Conservation (phyloP, 78 protist genomes). For the Diacronema lutheri region DNA sequence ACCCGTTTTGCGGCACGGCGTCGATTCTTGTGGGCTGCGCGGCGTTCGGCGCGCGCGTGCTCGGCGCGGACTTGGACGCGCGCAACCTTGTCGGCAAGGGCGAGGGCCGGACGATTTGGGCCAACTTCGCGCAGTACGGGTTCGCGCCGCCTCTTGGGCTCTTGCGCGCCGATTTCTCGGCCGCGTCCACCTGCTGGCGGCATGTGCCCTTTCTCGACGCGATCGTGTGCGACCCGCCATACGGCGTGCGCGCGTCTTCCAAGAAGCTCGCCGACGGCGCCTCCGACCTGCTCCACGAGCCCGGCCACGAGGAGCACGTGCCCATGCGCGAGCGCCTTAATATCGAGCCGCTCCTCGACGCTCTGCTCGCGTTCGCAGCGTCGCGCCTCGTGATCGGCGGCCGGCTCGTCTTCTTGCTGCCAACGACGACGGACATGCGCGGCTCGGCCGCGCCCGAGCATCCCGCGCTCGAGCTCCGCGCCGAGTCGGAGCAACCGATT, state of each 20-base stretch:
- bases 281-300: no score
- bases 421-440: neutral
- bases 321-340: no score
- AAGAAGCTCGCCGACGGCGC: slow-evolving; percentile 8
- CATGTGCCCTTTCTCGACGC: slow-evolving; percentile 16
- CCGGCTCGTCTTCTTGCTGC: slow-evolving; percentile 19
- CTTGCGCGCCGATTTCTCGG: neutral
- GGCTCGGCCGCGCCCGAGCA: no score
- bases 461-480: no score
- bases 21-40: slow-evolving; percentile 18
- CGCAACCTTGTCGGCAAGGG: slow-evolving; percentile 9
- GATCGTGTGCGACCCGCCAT: slow-evolving; percentile 61
- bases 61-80: slow-evolving; percentile 52
- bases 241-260: slow-evolving; percentile 46
- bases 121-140: slow-evolving; percentile 18
- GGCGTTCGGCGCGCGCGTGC: slow-evolving; percentile 29
- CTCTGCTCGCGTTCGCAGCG: neutral
- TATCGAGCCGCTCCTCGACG: neutral
- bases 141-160: neutral
- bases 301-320: no score
- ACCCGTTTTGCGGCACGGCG: slow-evolving; percentile 60
- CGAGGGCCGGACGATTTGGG: neutral
- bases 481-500: no score
- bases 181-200: neutral
- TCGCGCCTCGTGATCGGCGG: neutral